Percentiles rank a stretch among this genome's conserved stretches.
phyloP scores from a whole-genome alignment of 78 protist genomes.

The Dictyostelium discoideum region DNA sequence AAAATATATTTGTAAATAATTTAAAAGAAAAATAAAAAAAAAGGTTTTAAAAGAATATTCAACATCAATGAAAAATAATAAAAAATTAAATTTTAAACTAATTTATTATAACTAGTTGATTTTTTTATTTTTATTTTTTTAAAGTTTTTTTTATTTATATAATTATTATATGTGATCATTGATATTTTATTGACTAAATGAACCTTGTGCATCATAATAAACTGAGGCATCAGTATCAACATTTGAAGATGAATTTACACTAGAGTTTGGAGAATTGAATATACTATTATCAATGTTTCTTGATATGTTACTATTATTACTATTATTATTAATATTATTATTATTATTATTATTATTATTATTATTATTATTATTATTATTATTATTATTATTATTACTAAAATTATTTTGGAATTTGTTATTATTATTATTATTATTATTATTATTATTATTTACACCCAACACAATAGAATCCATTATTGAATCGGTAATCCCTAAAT shows the following conservation, averaged over 20 bases:
- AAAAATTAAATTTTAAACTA: not conserved
- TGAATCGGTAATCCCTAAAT: conserved; percentile 10
- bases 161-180: not conserved
- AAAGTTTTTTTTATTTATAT: not conserved
- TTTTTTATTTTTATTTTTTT: too few relatives aligned
- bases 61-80: not conserved
- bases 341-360: conserved; percentile 4
- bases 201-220: conserved; percentile 52
- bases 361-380: not conserved
- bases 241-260: conserved; percentile 26
- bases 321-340: not conserved
- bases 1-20: not conserved
- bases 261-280: not conserved
- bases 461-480: conserved; percentile 24
- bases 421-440: conserved; percentile 24
- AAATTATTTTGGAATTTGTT: not conserved
- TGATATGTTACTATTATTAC: conserved; percentile 12
- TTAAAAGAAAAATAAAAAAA: not conserved
- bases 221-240: not conserved
- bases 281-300: not conserved
- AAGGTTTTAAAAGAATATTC: too few relatives aligned
- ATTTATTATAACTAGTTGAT: too few relatives aligned
- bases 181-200: conserved; percentile 24
- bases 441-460: conserved; percentile 25
- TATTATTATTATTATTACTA: conserved; percentile 10